Evolutionary conservation across 352 stramenopile genomes (phyloP), one percentile per base, ranked within the genome.

Genomic region (Phytophthora megakarya): DNA sequence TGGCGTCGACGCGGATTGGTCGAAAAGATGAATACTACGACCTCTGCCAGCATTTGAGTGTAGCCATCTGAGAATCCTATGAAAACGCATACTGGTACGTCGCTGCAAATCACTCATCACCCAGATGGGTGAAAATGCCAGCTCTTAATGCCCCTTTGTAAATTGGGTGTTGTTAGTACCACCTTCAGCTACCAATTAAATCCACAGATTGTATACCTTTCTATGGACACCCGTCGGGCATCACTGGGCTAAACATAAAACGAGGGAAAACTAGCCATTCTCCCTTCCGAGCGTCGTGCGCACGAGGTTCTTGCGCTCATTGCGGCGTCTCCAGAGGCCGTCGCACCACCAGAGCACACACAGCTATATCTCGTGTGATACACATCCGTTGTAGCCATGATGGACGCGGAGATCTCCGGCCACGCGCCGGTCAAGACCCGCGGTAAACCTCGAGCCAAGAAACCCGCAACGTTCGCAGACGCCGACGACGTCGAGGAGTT

Each of bases 381-480:
- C 3, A 13, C 9, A n/a, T 18, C 8, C 21, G 3, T 39, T 19
- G 16, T 19, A n/a, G n/a, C 9, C 26, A 65, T 69, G 60, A 54
- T 73, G 7, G 60, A 65, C 21, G 53, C 52, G 10, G 52, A 65
- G 16, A 55, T 39, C 40, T 19, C 23, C 25, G 25, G 32, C 16
- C 37, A 62, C 3, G 23, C 19, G 23, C 6, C 30, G 22, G 21
- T 33, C 28, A 75, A 72, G 19, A 5, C 43, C 15, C 61, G 61
- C 13, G 57, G 45, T 39, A 73, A 70, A 46, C 51, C 55, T 37
- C 66, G 70, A 11, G 19, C 30, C 10, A 75, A 66, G 46, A 76
- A 75, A 62, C 19, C 46, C 43, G 40, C 65, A 44, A 30, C 37
- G 12, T 53, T 58, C 16, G 55, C 4, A 12, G 61, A 75, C 25